phyloP scores from a whole-genome alignment of 2,329 filamentous ascomycete species.

The Hypoxylon sp. region DNA sequence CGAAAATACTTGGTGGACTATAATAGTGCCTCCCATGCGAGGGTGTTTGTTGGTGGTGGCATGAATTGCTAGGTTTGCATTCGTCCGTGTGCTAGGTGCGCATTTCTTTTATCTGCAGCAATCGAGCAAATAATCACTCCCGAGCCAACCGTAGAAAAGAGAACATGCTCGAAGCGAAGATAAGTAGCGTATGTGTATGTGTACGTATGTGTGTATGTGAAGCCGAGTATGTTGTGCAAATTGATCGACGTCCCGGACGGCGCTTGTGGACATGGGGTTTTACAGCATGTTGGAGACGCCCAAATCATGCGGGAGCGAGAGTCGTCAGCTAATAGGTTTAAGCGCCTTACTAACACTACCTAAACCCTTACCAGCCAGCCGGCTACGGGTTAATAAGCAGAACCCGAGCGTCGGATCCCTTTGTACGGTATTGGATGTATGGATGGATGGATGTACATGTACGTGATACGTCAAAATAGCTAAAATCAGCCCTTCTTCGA shows the following conservation, averaged over 20 bases:
- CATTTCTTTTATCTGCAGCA: background rate
- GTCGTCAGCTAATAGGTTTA: constrained; percentile 2
- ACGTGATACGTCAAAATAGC: constrained; percentile 17
- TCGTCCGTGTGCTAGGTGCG: background rate
- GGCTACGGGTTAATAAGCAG: constrained; percentile 9
- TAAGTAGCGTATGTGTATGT: background rate
- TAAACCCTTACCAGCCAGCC: background rate
- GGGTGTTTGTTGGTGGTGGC: background rate
- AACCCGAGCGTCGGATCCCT: constrained; percentile 1
- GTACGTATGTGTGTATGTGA: background rate
- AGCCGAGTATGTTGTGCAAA: background rate
- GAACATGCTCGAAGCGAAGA: background rate
- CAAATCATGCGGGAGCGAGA: constrained; percentile 8
- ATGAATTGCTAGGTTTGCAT: background rate
- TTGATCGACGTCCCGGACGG: constrained; percentile 11
- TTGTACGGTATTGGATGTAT: background rate
- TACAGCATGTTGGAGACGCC: constrained; percentile 18
- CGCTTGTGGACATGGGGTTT: constrained; percentile 8
- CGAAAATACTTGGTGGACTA: constrained; percentile 4
- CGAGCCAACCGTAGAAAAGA: background rate
- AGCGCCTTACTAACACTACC: background rate
- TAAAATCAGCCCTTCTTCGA: constrained; percentile 7
- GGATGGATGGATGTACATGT: constrained; percentile 7
- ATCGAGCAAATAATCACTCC: constrained; percentile 4
- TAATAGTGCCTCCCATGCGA: background rate